These are phyloP conservation scores for Ustilago shanxiensis DNA, from an alignment of 1,284 basidiomycete species.

Conservation along the genomic window DNA sequence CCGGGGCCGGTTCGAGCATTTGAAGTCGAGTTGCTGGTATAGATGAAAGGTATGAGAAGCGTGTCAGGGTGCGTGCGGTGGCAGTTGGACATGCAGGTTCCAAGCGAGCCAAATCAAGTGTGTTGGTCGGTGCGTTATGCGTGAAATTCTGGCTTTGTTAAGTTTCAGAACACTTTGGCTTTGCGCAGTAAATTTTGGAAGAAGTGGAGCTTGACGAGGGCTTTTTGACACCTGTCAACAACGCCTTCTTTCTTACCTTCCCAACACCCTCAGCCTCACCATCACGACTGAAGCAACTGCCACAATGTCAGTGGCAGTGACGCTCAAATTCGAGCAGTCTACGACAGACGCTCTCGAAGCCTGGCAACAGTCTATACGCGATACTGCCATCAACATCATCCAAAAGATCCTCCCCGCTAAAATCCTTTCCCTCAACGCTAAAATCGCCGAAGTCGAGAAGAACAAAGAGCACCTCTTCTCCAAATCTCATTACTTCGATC, in stretches of 20 bases:
- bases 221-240: neutral
- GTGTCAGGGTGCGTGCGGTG: neutral
- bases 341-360: conserved; percentile 40
- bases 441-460: conserved; percentile 28
- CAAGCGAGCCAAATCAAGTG: neutral
- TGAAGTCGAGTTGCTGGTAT: neutral
- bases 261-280: neutral
- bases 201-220: conserved; percentile 13
- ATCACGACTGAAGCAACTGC: neutral
- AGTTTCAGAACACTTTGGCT: neutral
- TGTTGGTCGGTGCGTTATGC: conserved; percentile 21
- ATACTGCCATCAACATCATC: conserved; percentile 45
- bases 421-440: conserved; percentile 47
- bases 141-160: conserved; percentile 7
- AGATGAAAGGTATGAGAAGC: neutral
- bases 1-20: neutral
- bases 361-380: conserved; percentile 41
- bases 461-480: conserved; percentile 37
- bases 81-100: conserved; percentile 8
- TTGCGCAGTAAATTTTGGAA: neutral
- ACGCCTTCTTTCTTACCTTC: neutral
- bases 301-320: conserved; percentile 43
- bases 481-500: conserved; percentile 38
- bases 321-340: conserved; percentile 40
- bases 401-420: conserved; percentile 48